Base-by-base conservation (phyloP, 148 eudicot species). In the Fagopyrum homotropicum region DNA sequence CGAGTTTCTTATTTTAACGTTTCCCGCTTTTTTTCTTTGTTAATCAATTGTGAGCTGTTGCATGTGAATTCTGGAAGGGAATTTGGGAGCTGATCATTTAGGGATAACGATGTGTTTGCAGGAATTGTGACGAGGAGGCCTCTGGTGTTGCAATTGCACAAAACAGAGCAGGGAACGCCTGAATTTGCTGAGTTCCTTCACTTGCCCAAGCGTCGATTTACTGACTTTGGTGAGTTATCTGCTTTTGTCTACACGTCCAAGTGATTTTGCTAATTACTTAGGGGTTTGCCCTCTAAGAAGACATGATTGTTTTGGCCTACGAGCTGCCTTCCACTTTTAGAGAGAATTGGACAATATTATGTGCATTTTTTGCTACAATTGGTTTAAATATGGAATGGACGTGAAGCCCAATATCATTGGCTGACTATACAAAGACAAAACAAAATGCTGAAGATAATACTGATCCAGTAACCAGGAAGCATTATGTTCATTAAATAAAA, bases 101-200 rank as follows among this genome's bases (percentile, higher is more conserved):
- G 35, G 64, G 0, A 59, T 22, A 22, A 22, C 10, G 40, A 2
- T 60, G 9, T 60, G 2, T 22, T 54, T 55, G 46, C 85, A 90
- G 91, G 95, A 44, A 90, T 90, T 76, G 90, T 88, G 59, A 90
- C 91, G 9, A 85, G 91, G 75, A 84, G 95, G 82, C 95, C 95
- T 63, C 80, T 90, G 80, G 83, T 88, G 26, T 80, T 90, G 81
- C 89, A 90, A 72, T 78, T 90, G 19, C 64, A 85, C 80, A 84
- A 90, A 80, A 86, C 66, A 69, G 84, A 88, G 43, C 78, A 73
- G 49, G 90, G 85, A 73, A 73, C 79, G 75, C 81, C 84, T 63
- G 96, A 88, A 73, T 88, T 86, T 79, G 92, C 92, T 14, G 84
- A 86, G 79, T 90, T 90, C 82, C 86, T 84, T 80, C 96, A 90